A percentile compares a stretch with the other conserved stretches of the same genome.
These are phyloP conservation scores for Lyophyllum decastes DNA, from an alignment of 768 basidiomycete genomes.

Conservation along the genomic window DNA sequence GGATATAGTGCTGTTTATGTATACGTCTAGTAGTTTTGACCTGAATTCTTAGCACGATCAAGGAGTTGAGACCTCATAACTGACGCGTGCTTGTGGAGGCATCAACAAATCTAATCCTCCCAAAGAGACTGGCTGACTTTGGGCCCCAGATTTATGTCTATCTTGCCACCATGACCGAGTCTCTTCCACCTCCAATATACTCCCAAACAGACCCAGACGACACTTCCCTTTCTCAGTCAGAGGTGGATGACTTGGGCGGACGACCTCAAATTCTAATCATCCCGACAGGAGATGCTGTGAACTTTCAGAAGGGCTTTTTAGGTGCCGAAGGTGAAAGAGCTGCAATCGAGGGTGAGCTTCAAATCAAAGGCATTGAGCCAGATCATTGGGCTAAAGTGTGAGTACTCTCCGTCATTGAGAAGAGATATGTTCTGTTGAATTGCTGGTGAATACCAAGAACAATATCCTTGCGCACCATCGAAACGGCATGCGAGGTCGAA, in stretches of 20 bases:
- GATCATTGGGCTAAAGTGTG: constrained; percentile 70
- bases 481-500: constrained; percentile 58
- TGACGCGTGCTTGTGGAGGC: not conserved
- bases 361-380: constrained; percentile 70
- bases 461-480: constrained; percentile 65
- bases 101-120: not conserved
- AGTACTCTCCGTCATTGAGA: constrained; percentile 33
- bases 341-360: constrained; percentile 85
- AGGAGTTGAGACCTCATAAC: not conserved
- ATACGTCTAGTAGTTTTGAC: not conserved
- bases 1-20: constrained; percentile 8
- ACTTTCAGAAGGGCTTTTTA: constrained; percentile 85
- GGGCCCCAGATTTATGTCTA: not conserved
- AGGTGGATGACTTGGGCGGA: constrained; percentile 15
- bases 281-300: constrained; percentile 66
- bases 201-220: constrained; percentile 46
- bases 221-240: constrained; percentile 19
- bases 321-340: constrained; percentile 84
- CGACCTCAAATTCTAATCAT: constrained; percentile 73
- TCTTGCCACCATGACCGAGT: constrained; percentile 37
- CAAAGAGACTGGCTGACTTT: not conserved
- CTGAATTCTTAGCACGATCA: no score
- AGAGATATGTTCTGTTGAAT: constrained; percentile 6
- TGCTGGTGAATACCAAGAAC: constrained; percentile 42
- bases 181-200: constrained; percentile 60